Evolutionary conservation across 2,329 filamentous ascomycete species (phyloP).

Genomic region (Botrytis pseudocinerea): DNA sequence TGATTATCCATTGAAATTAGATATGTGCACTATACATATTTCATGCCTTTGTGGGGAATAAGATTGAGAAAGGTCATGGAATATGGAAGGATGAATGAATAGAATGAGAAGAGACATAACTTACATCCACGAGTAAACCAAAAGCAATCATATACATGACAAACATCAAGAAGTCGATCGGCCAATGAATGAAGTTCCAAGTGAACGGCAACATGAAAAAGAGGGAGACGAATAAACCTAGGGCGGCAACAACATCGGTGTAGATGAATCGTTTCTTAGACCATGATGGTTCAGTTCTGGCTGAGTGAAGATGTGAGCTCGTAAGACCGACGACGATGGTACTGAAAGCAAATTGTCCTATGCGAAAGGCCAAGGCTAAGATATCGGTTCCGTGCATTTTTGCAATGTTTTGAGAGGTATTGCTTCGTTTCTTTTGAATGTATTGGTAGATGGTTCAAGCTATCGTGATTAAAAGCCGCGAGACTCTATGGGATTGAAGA

Average conservation of each 20-base stretch:
- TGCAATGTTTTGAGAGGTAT: not conserved
- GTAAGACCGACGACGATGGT: conserved; percentile 14
- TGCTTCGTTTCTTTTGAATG: not conserved
- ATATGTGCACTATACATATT: no score
- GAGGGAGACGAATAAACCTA: conserved; percentile 68
- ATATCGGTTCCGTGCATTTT: not conserved
- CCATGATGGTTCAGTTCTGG: not conserved
- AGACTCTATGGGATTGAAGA: not conserved
- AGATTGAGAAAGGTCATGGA: no score
- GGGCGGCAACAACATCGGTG: conserved; percentile 47
- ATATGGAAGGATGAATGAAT: not conserved
- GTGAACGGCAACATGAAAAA: conserved; percentile 74
- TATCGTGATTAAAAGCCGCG: not conserved
- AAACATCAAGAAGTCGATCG: conserved; percentile 68
- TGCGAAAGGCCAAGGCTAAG: not conserved
- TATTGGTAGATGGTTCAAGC: not conserved
- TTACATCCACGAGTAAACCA: conserved; percentile 41
- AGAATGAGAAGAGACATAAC: not conserved
- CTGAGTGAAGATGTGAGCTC: conserved; percentile 3
- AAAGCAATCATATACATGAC: conserved; percentile 60
- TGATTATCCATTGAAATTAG: not conserved
- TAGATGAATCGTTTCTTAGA: conserved; percentile 24
- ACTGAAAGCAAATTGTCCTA: conserved; percentile 12
- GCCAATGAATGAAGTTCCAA: conserved; percentile 67
- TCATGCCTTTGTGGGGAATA: not conserved